These are phyloP conservation scores for Pseudogymnoascus sp. DNA, from an alignment of 2,329 filamentous ascomycete genomes.

Conservation along the genomic window DNA sequence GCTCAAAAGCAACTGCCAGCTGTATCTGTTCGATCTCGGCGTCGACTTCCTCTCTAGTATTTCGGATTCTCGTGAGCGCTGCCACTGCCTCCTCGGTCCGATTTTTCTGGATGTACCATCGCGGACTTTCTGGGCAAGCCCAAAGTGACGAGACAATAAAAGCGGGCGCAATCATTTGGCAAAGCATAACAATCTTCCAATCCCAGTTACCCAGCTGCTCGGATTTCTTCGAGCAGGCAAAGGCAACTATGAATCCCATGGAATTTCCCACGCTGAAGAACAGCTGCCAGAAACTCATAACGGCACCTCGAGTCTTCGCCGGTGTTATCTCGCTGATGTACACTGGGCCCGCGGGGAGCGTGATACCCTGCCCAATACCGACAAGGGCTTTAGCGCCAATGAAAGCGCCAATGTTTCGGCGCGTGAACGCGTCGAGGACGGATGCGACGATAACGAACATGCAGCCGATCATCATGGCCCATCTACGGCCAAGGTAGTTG, in stretches of 20 bases:
- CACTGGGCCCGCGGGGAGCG: slow-evolving; percentile 45
- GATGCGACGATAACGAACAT: slow-evolving; percentile 47
- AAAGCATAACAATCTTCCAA: slow-evolving; percentile 50
- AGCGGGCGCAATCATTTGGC: slow-evolving; percentile 46
- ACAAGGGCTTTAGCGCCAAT: slow-evolving; percentile 47
- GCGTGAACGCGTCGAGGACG: slow-evolving; percentile 47
- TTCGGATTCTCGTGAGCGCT: slow-evolving; percentile 40
- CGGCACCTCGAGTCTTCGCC: slow-evolving; percentile 46
- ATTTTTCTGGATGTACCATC: slow-evolving; percentile 50
- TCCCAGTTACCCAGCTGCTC: slow-evolving; percentile 45
- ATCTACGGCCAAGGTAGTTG: slow-evolving; percentile 1
- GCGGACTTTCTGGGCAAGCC: slow-evolving; percentile 42
- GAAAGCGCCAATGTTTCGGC: slow-evolving; percentile 43
- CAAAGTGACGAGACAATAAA: slow-evolving; percentile 38
- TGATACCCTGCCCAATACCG: slow-evolving; percentile 49
- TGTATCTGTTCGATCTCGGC: slow-evolving; percentile 45
- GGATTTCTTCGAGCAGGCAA: slow-evolving; percentile 42
- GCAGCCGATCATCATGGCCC: slow-evolving; percentile 42
- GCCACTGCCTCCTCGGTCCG: slow-evolving; percentile 48
- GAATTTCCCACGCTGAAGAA: slow-evolving; percentile 50
- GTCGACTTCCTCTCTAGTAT: slow-evolving; percentile 39
- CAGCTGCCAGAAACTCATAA: slow-evolving; percentile 53
- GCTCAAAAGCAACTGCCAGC: slow-evolving; percentile 49
- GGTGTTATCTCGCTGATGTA: slow-evolving; percentile 50
- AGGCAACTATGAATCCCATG: slow-evolving; percentile 49